Percentiles rank a stretch among this genome's conserved stretches.
Conservation (phyloP, 1,284 basidiomycete genomes). For the Ceratobasidium sp. region DNA sequence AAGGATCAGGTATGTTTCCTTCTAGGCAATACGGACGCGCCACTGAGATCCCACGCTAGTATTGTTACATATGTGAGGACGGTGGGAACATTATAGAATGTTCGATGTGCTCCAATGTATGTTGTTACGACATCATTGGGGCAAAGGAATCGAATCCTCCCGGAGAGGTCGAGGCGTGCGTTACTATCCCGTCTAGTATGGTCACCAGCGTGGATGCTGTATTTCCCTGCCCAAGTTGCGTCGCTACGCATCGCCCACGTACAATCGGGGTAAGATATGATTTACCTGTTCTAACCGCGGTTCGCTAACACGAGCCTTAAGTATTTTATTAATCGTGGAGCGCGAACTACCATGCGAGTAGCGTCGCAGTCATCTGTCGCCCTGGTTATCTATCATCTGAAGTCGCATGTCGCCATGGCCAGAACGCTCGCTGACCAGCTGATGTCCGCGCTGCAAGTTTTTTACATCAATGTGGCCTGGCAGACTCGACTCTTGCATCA, state of each 20-base stretch:
- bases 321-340: constrained; percentile 16
- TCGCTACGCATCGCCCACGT: neutral
- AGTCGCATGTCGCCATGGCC: neutral
- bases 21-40: neutral
- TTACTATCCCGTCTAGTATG: constrained; percentile 17
- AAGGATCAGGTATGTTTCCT: neutral
- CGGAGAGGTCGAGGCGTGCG: neutral
- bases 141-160: neutral
- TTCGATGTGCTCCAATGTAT: neutral
- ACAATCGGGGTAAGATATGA: neutral
- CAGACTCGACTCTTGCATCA: constrained; percentile 3
- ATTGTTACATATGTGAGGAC: constrained; percentile 25
- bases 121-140: constrained; percentile 12
- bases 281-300: no score
- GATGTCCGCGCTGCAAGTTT: neutral
- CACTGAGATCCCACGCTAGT: neutral
- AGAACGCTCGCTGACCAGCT: neutral
- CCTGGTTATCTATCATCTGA: constrained; percentile 8
- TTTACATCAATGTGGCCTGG: constrained; percentile 1
- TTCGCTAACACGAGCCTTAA: no score
- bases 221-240: neutral
- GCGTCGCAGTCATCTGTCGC: neutral
- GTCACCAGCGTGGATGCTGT: neutral
- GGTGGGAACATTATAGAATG: constrained; percentile 15
- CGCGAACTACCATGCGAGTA: neutral